Base-by-base conservation (phyloP, 2,329 filamentous ascomycete genomes). In the Penicillium crustosum region DNA sequence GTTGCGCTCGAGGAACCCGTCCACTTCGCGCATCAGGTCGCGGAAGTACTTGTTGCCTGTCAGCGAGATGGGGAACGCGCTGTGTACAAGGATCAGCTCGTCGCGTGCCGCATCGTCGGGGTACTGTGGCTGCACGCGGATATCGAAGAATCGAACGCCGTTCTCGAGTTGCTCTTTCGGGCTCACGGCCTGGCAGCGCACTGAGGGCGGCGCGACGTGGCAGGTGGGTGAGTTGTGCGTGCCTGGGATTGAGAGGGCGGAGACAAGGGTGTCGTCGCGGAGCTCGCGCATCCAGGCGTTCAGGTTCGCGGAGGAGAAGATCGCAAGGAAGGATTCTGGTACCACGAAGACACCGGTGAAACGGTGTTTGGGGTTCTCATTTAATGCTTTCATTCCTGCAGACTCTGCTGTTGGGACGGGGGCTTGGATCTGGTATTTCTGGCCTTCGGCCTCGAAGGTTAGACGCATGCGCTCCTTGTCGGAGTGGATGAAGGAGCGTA, bases 141-240 rank as follows among this genome's bases (percentile, higher is more conserved):
- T 85, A 73, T 99, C 94, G 65, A 99, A 87, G 81, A 97, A 97
- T 51, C 94, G 91, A 45, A 97, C 89, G 29, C 94, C 94, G 72
- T 96, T 93, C 56, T 87, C 81, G 29, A 99, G 85, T 76, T 99
- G 94, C 53, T 88, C 85, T 49, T 82, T 80, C 6, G 95, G 82
- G 60, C 85, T 81, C 19, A 93, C 91, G 35, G 90, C 88, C 77
- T 99, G 94, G 75, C 94, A 97, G 39, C 94, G 89, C 38, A 97
- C 94, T 1, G 91, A 96, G 1, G 94, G 94, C 6, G 97, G 83
- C 13, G 94, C 93, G 49, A 85, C 83, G 79, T 95, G 83, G 77
- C 85, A 89, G 10, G 93, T 95, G 7, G 94, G 91, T 19, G 90
- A 91, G 78, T 99, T 97, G 80, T 99, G 94, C 0, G 94, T 97